Evolutionary conservation across 75 land plant species (phyloP), one percentile per base, ranked within the genome.

Genomic region (Cunninghamia lanceolata): DNA sequence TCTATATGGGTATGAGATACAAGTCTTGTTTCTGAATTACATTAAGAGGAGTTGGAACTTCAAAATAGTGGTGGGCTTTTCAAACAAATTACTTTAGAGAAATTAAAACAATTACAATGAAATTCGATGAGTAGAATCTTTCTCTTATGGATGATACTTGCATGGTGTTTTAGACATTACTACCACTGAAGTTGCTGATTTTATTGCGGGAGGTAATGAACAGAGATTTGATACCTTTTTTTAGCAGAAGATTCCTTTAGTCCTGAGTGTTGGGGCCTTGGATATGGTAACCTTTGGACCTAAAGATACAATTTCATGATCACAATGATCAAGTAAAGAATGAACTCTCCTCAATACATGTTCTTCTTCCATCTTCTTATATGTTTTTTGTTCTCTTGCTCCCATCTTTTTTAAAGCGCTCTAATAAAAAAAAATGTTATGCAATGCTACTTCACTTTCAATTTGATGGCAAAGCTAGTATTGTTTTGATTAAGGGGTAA

Each of bases 231-330:
- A 94, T 94, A 92, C 93, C 46, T 89, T 91, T 34, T 80, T 94
- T 86, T 89, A 96, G 89, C 87, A 92, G 87, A 89, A 88, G 43
- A 90, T 98, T 54, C 99, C 99, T 19, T 79, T 94, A 9, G 95
- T 98, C 17, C 74, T 98, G 28, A 95, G 96, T 91, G 94, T 98
- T 35, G 99, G 99, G 68, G 96, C 99, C 0, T 88, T 98, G 87
- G 99, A 98, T 86, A 98, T 98, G 98, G 99, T 96, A 45, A 98
- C 96, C 87, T 98, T 98, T 95, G 99, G 99, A 81, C 84, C 94
- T 71, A 95, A 88, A 86, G 89, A 90, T 87, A 93, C 95, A 83
- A 89, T 98, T 63, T 35, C 89, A 95, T 89, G 85, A 90, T 36
- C 99, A 98, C 81, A 98, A 96, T 92, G 92, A 89, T 16, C 98